phyloP scores from a whole-genome alignment of 495 filamentous ascomycete species.

The Hypoxylon crocopeplum region DNA sequence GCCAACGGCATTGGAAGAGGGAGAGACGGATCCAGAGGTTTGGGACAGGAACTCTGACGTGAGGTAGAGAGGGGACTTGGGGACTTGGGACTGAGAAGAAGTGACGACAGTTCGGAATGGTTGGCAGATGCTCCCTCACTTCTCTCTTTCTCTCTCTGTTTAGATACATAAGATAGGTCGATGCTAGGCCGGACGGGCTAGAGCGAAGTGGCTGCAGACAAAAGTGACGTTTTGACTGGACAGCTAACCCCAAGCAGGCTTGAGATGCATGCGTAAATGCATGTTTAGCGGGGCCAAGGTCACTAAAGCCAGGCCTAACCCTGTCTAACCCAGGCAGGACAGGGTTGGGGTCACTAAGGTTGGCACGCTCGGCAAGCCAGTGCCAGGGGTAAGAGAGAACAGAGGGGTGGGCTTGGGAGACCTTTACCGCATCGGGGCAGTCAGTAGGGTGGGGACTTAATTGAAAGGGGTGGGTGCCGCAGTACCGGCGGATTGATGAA shows the following conservation, averaged over 20 bases:
- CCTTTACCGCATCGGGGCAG: constrained; percentile 24
- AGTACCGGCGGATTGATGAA: constrained; percentile 26
- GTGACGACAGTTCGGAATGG: constrained; percentile 32
- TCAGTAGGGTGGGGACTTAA: constrained; percentile 13
- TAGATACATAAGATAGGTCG: constrained; percentile 26
- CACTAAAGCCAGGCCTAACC: too few relatives aligned
- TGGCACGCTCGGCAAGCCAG: constrained; percentile 13
- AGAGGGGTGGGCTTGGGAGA: constrained; percentile 12
- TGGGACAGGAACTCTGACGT: constrained; percentile 18
- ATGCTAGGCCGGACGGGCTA: constrained; percentile 11
- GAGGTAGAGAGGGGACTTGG: not conserved
- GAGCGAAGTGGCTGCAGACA: constrained; percentile 25
- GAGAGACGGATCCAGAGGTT: constrained; percentile 18
- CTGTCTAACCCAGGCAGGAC: too few relatives aligned
- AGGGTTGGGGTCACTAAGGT: constrained; percentile 6
- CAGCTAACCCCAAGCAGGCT: constrained; percentile 31
- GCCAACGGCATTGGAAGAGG: constrained; percentile 27
- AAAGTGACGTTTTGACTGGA: constrained; percentile 39
- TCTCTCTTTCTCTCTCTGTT: not conserved
- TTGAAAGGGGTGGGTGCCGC: constrained; percentile 19
- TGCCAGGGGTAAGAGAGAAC: constrained; percentile 25
- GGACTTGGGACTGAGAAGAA: constrained; percentile 17
- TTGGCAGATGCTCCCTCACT: constrained; percentile 7
- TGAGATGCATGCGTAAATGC: constrained; percentile 36
- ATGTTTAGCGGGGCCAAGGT: constrained; percentile 31